Conservation (phyloP, 139 green algal genomes). For the Chlorella sp. region DNA sequence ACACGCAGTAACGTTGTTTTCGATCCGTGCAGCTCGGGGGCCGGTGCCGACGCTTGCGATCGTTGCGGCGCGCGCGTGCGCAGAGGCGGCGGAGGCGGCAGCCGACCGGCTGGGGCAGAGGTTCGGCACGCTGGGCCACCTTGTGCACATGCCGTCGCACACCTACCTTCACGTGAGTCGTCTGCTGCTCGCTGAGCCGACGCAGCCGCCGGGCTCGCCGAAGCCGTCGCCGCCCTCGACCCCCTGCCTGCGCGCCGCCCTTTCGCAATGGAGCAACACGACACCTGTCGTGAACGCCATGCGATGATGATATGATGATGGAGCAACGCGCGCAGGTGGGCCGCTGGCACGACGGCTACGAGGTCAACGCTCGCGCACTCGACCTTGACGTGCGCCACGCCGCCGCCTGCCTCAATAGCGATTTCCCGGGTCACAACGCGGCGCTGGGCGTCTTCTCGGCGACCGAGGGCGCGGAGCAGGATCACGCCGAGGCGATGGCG, state of each 20-base stretch:
- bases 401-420: not conserved
- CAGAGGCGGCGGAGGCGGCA: no score
- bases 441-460: constrained; percentile 12
- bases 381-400: not conserved
- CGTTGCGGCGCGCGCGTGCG: no score
- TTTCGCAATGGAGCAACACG: no score
- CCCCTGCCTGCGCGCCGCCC: no score
- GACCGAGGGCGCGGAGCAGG: not conserved
- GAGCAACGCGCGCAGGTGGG: constrained; percentile 16
- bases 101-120: constrained; percentile 6
- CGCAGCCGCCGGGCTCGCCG: no score
- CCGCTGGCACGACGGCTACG: constrained; percentile 25
- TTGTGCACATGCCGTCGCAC: constrained; percentile 51
- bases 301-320: no score
- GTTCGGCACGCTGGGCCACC: constrained; percentile 23
- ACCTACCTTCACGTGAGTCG: constrained; percentile 19
- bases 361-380: constrained; percentile 8
- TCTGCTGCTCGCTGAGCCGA: no score
- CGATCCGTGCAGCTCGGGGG: no score
- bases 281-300: no score
- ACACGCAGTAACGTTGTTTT: no score
- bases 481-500: not conserved
- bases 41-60: no score
- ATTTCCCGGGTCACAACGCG: constrained; percentile 10
- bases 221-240: no score